These are phyloP conservation scores for Mucor velutinosus DNA, from an alignment of 371 early-diverging fungal genomes.

Conservation along the genomic window DNA sequence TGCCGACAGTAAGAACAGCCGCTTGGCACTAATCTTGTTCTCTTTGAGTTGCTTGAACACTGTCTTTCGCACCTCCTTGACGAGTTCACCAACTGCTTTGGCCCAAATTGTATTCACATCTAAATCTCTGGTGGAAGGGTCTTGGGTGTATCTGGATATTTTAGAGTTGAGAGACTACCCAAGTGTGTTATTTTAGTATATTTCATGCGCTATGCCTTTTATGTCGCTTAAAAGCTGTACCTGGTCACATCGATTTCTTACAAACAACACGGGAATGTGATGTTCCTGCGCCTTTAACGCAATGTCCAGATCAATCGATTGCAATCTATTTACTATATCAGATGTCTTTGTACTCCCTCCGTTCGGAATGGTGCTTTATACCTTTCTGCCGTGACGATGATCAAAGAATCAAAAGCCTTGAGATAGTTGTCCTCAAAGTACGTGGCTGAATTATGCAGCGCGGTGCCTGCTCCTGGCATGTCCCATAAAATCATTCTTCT, in stretches of 20 bases:
- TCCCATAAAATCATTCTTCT: constrained; percentile 50
- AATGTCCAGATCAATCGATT: constrained; percentile 38
- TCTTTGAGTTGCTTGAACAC: constrained; percentile 38
- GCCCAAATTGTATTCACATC: constrained; percentile 28
- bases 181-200: neutral
- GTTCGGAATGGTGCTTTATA: constrained; percentile 10
- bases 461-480: constrained; percentile 51
- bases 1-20: constrained; percentile 43
- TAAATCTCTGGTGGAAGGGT: neutral
- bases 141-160: constrained; percentile 24
- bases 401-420: constrained; percentile 48
- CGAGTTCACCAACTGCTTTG: constrained; percentile 42
- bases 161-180: constrained; percentile 41
- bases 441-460: constrained; percentile 27
- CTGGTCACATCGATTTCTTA: constrained; percentile 49
- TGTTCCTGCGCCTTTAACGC: constrained; percentile 41
- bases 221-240: constrained; percentile 8
- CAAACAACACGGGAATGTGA: constrained; percentile 45
- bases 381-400: constrained; percentile 52
- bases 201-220: neutral
- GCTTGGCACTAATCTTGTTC: constrained; percentile 32
- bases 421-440: constrained; percentile 53
- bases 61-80: constrained; percentile 39
- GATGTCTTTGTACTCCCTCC: neutral
- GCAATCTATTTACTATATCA: constrained; percentile 27